Evolutionary conservation across 306 rosid species (phyloP), one percentile per base, ranked within the genome.

Genomic region (Quercus glauca): DNA sequence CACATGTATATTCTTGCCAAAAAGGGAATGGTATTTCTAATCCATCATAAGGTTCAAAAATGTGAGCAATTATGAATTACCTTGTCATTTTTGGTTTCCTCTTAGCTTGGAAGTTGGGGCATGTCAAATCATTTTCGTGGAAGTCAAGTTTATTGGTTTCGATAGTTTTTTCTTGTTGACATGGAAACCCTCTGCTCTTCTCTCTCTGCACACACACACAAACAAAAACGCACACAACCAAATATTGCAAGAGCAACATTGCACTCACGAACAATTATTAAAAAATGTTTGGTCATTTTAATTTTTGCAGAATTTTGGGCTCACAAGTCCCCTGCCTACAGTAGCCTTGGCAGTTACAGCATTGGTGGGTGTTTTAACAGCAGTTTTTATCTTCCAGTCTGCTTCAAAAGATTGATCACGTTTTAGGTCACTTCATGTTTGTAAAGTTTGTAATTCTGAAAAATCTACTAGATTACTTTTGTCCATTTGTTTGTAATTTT

Each of bases 321-420:
- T 95, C 41, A 73, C 84, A 31, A 0, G 33, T 69, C 97, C 99
- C 75, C 78, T 89, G 56, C 99, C 99, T 35, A 86, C 97, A 13
- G 96, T 81, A 81, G 98, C 99, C 73, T 83, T 93, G 83, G 99
- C 81, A 51, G 93, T 95, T 70, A 93, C 99, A 3, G 90, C 87
- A 81, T 78, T 93, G 87, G 98, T 89, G 58, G 98, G 99, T 51
- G 83, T 93, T 80, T 86, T 94, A 85, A 92, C 95, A 0, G 97
- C 97, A 49, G 81, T 92, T 76, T 92, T 94, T 73, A 95, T 93
- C 85, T 95, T 91, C 86, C 99, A 95, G 80, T 95, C 99, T 63
- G 98, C 98, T 75, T 88, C 99, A 56, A 81, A 91, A 81, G 86
- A 79, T 74, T 95, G 87, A 85, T 78, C 57, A 41, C 25, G n/a